A percentile compares a stretch with the other conserved stretches of the same genome.
These are phyloP conservation scores for Cicer judaicum DNA, from an alignment of 306 rosid genomes.

Conservation along the genomic window DNA sequence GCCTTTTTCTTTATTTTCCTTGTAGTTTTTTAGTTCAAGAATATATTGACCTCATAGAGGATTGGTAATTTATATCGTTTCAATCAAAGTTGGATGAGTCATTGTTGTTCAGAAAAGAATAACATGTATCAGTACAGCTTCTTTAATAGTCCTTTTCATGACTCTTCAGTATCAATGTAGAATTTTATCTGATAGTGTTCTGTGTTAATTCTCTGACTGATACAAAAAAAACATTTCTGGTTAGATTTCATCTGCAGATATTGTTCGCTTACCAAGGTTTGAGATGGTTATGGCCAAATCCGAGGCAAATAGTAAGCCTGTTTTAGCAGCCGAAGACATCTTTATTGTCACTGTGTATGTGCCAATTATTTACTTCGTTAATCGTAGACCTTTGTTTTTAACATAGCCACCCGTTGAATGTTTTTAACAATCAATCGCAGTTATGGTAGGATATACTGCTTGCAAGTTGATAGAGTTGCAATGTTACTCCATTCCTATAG, in stretches of 20 bases:
- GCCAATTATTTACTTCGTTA: slow-evolving; percentile 34
- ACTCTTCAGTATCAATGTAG: slow-evolving; percentile 32
- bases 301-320: slow-evolving; percentile 87
- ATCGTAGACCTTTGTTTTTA: slow-evolving; percentile 32
- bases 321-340: slow-evolving; percentile 88
- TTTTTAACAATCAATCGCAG: slow-evolving; percentile 53
- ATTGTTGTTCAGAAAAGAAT: slow-evolving; percentile 34
- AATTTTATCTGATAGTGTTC: slow-evolving; percentile 34
- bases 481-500: slow-evolving; percentile 93
- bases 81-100: slow-evolving; percentile 13
- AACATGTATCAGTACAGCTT: slow-evolving; percentile 39
- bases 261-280: slow-evolving; percentile 92
- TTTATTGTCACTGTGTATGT: slow-evolving; percentile 86
- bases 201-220: slow-evolving; percentile 46
- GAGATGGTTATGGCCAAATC: slow-evolving; percentile 97
- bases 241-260: slow-evolving; percentile 93
- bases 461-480: slow-evolving; percentile 94
- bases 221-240: slow-evolving; percentile 43
- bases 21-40: slow-evolving; percentile 19
- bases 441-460: slow-evolving; percentile 97
- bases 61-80: slow-evolving; percentile 25
- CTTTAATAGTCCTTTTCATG: slow-evolving; percentile 33
- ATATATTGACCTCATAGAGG: slow-evolving; percentile 20
- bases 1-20: slow-evolving; percentile 6
- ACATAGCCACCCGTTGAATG: slow-evolving; percentile 26